Evolutionary conservation across 805 yeast species (phyloP).

Genomic region (baker's yeast (Saccharomyces cerevisiae)): DNA sequence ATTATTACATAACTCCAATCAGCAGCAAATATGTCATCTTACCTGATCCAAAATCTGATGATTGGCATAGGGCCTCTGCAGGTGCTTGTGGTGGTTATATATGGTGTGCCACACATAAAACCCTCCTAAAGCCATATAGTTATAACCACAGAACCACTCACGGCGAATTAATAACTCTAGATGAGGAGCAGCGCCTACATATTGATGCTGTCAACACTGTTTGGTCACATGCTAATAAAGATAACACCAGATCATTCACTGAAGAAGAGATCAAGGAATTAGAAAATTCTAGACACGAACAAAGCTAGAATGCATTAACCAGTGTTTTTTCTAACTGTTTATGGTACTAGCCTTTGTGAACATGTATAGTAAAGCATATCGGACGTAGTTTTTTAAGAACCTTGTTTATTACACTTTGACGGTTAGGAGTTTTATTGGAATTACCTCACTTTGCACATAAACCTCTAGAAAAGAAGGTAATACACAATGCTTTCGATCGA

Average conservation of each 20-base stretch:
- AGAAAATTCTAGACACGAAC: neutral
- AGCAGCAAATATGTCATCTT: neutral
- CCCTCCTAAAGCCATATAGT: neutral
- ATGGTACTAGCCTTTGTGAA: neutral
- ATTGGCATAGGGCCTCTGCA: neutral
- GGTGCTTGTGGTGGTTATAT: neutral
- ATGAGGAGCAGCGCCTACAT: neutral
- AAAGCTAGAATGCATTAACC: neutral
- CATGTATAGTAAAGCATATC: neutral
- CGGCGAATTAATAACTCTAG: neutral
- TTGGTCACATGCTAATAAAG: neutral
- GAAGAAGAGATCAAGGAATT: neutral
- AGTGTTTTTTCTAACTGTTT: neutral
- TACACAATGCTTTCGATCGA: too few species aligned
- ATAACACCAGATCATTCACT: neutral
- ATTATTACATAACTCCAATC: slow-evolving; percentile 5
- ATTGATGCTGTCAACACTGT: neutral
- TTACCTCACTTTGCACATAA: too few species aligned
- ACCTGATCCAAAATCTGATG: neutral
- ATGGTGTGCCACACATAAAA: neutral
- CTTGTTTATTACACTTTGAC: too few species aligned
- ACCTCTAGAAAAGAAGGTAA: too few species aligned
- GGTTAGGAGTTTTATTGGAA: too few species aligned
- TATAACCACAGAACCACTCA: neutral
- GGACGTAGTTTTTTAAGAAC: too few species aligned